Conservation (phyloP, 78 protist species). For the Trichosphaerium sp. region DNA sequence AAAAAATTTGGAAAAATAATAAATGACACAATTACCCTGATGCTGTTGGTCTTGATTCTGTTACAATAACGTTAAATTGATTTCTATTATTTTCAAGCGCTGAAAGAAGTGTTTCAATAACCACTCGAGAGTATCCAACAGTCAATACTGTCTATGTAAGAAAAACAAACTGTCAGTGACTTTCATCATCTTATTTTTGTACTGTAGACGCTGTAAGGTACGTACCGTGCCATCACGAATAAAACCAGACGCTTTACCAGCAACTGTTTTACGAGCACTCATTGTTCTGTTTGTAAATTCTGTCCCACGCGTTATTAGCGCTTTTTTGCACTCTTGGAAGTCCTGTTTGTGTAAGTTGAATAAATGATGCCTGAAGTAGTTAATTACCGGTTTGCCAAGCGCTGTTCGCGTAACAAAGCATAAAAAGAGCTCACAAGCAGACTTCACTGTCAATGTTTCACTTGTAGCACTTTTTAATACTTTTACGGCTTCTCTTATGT, state of each 20-base stretch:
- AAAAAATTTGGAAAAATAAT: background rate
- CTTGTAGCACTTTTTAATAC: slow-evolving; percentile 13
- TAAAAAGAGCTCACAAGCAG: slow-evolving; percentile 61
- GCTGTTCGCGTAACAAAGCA: slow-evolving; percentile 55
- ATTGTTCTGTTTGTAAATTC: slow-evolving; percentile 12
- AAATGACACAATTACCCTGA: slow-evolving; percentile 24
- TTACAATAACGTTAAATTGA: slow-evolving; percentile 57
- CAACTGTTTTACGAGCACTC: slow-evolving; percentile 32
- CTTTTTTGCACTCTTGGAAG: slow-evolving; percentile 31
- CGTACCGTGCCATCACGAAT: slow-evolving; percentile 53
- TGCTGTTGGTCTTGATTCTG: slow-evolving; percentile 61
- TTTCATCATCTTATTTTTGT: background rate
- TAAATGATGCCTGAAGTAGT: background rate
- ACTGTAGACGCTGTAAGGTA: background rate
- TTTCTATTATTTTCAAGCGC: slow-evolving; percentile 18
- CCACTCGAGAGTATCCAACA: slow-evolving; percentile 68
- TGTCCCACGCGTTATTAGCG: slow-evolving; percentile 56
- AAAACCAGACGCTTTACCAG: slow-evolving; percentile 51
- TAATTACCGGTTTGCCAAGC: slow-evolving; percentile 36
- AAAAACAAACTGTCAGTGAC: background rate
- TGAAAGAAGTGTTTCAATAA: slow-evolving; percentile 27
- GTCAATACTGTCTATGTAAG: slow-evolving; percentile 36
- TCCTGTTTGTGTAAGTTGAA: slow-evolving; percentile 9
- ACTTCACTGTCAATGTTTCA: slow-evolving; percentile 40
- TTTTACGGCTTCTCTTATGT: slow-evolving; percentile 21